Evolutionary conservation across 129 eudicot genomes (phyloP), one percentile per base, ranked within the genome.

Genomic region (Scalesia atractyloides): DNA sequence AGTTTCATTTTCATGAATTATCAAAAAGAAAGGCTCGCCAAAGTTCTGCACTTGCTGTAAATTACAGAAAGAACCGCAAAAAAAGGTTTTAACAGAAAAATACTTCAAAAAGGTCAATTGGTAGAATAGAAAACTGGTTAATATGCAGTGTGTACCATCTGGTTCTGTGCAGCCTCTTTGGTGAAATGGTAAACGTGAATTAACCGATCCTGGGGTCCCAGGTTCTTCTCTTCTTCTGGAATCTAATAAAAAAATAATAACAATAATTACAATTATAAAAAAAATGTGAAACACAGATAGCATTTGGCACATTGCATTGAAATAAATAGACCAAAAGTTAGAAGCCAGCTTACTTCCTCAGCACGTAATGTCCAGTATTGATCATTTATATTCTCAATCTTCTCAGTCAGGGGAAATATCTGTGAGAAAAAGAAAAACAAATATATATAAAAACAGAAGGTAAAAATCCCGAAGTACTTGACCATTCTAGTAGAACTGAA

Each of bases 121-220:
- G 51, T 67, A 57, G 63, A 50, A 66, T 14, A 68, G 53, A 30
- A 16, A 70, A 51, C 52, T 24, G 1, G 48, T 49, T 36, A 30
- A 30, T 30, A 64, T 61, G 46, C 8, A 41, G 46, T 56, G 53
- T 56, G 26, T 86, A 93, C 98, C 98, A 93, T 86, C 73, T 89
- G 98, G 74, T 87, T 93, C 76, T 87, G 97, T 18, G 98, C 90
- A 78, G 86, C 82, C 65, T 94, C 98, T 83, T 94, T 94, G 8
- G 91, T 86, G 72, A 94, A 94, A 83, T 94, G 97, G 82, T 94
- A 94, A 51, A 94, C 98, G 86, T 94, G 97, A 74, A 90, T 94
- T 61, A 94, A 51, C 61, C 96, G 91, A 73, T 94, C 96, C 19
- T 86, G 84, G 34, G 97, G 86, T 54, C 95, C 93, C 51, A 90